Percentiles rank a stretch among this genome's conserved stretches.
Conservation (phyloP, 2,329 filamentous ascomycete genomes). For the Passalora sequoiae region DNA sequence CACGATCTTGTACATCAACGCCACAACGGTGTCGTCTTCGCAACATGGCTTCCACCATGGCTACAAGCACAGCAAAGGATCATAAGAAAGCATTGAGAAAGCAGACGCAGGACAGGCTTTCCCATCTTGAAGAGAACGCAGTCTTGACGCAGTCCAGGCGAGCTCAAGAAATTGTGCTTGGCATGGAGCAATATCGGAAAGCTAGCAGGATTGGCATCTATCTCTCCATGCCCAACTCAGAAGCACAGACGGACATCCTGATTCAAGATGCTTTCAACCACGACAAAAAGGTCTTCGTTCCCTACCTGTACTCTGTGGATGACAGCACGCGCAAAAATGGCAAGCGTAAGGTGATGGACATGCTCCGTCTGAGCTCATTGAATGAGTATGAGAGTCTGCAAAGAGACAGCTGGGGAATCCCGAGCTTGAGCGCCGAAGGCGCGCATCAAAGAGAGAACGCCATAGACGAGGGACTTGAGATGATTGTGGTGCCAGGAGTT, state of each 20-base stretch:
- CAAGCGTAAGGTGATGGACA: conserved; percentile 77
- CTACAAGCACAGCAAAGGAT: conserved; percentile 14
- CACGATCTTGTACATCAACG: too few relatives aligned
- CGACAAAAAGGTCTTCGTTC: conserved; percentile 86
- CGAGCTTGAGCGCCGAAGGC: conserved; percentile 66
- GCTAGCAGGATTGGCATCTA: conserved; percentile 79
- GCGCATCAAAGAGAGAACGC: conserved; percentile 65
- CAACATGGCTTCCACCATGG: too few relatives aligned
- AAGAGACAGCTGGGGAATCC: conserved; percentile 88
- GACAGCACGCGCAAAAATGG: conserved; percentile 4
- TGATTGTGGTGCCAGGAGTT: conserved; percentile 88
- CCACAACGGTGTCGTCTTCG: neutral
- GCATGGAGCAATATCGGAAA: conserved; percentile 67
- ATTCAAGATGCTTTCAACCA: conserved; percentile 70
- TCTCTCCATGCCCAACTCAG: conserved; percentile 83
- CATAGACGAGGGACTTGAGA: conserved; percentile 62
- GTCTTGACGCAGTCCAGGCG: conserved; percentile 64
- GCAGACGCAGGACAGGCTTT: conserved; percentile 63
- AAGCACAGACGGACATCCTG: conserved; percentile 78
- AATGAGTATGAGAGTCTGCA: conserved; percentile 72
- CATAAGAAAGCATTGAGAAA: conserved; percentile 73
- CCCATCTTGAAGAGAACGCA: conserved; percentile 56
- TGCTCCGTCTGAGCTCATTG: conserved; percentile 71
- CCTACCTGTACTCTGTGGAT: conserved; percentile 57
- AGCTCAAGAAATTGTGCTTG: conserved; percentile 60